These are phyloP conservation scores for Chrysanthemum seticuspe DNA, from an alignment of 129 eudicot species.

Conservation along the genomic window DNA sequence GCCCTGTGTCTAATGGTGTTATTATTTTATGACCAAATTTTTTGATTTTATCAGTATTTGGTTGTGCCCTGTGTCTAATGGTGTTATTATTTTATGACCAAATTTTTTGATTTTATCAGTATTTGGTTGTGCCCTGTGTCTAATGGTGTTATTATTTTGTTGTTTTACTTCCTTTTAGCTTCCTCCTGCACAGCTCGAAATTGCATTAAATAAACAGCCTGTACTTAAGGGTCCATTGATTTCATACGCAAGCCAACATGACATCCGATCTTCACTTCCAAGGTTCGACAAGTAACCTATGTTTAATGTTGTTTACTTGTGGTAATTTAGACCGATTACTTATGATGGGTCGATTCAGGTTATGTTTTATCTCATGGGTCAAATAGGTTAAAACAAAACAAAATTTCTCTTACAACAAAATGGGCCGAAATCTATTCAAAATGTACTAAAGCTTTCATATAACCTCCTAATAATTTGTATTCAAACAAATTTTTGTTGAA, in stretches of 20 bases:
- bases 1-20: too few relatives aligned
- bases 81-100: too few relatives aligned
- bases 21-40: too few relatives aligned
- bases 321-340: neutral
- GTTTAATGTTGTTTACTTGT: slow-evolving; percentile 10
- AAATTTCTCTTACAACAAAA: neutral
- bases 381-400: neutral
- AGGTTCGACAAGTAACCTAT: slow-evolving; percentile 46
- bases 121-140: too few relatives aligned
- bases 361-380: neutral
- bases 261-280: slow-evolving; percentile 79
- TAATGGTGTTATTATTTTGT: too few relatives aligned
- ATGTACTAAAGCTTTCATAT: too few relatives aligned
- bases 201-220: slow-evolving; percentile 69
- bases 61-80: too few relatives aligned
- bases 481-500: too few relatives aligned
- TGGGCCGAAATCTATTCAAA: neutral
- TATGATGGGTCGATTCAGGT: neutral
- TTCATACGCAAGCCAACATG: slow-evolving; percentile 74
- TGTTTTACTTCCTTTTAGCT: slow-evolving; percentile 45
- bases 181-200: slow-evolving; percentile 88
- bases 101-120: too few relatives aligned
- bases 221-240: slow-evolving; percentile 76
- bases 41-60: too few relatives aligned
- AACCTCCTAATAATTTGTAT: too few relatives aligned